Evolutionary conservation across 2,329 filamentous ascomycete species (phyloP), one percentile per base, ranked within the genome.

Genomic region (Ophiostoma fasciatum): DNA sequence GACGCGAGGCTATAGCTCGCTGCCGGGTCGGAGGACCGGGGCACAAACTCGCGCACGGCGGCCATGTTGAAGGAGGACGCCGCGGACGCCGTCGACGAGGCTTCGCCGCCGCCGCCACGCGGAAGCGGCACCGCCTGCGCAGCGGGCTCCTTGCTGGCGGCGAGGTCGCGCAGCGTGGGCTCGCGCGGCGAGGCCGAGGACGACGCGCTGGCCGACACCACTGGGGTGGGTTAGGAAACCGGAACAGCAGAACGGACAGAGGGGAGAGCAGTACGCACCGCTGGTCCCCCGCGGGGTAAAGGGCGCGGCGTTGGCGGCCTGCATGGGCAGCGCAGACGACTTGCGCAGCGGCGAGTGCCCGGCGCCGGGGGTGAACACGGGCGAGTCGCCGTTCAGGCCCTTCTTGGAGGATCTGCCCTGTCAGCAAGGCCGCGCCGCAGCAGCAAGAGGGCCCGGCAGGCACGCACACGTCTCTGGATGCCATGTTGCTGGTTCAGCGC

Each of bases 301-400:
- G 5, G 82, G 76, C 15, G 84, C 81, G 17, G 88, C 90, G 54
- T 72, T 90, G n/a, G 81, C 87, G 37, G 83, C 81, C 57, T 92
- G 85, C 2, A 85, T 83, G 7, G 87, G 90, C 45, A 96, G 85
- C 8, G 78, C 78, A 9, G 78, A 69, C 49, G 80, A 80, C 57
- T 84, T 84, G 17, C 34, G 38, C 12, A 44, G 37, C 11, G 42
- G 40, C 4, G 45, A 40, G 12, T 45, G 50, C 29, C 66, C 48
- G 40, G 55, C 61, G 12, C 71, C 63, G 6, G 88, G 88, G 0
- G 84, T 94, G 55, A 98, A 98, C 32, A 88, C 83, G 11, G 90
- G 88, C 8, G 90, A 96, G 51, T 96, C 90, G 51, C 94, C 90
- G 56, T 93, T 98, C 46, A 98, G 68, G 20, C 79, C 66, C 57